phyloP scores from a whole-genome alignment of 2,329 filamentous ascomycete species.

The Diaporthe citrichinensis region DNA sequence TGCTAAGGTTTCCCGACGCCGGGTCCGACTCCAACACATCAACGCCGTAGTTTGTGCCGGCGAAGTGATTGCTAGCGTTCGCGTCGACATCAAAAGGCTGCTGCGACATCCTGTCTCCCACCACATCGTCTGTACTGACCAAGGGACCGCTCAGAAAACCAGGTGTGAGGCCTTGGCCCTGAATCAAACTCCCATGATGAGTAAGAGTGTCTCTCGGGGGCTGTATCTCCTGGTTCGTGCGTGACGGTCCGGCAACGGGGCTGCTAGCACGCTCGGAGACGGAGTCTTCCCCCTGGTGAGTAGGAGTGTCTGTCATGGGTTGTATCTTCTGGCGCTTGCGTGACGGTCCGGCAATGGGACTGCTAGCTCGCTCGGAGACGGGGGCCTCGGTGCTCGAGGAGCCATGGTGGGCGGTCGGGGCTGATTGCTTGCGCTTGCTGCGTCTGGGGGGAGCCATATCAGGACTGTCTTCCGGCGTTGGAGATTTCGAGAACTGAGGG shows the following conservation, averaged over 20 bases:
- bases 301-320: no score
- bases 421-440: neutral
- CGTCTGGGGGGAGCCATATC: neutral
- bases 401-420: no score
- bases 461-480: neutral
- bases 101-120: neutral
- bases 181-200: neutral
- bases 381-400: neutral
- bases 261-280: neutral
- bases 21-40: neutral
- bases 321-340: neutral
- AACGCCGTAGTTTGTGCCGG: no score
- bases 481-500: conserved; percentile 25
- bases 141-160: neutral
- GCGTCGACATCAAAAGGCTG: neutral
- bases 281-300: no score
- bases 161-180: neutral
- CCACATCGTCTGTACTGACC: neutral
- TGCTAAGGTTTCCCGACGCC: neutral
- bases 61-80: neutral
- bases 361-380: neutral
- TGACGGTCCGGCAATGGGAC: neutral
- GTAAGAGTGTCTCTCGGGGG: no score
- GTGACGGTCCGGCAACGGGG: neutral
- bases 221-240: neutral